Base-by-base conservation (phyloP, 257 asterid species). In the Linaria vulgaris region DNA sequence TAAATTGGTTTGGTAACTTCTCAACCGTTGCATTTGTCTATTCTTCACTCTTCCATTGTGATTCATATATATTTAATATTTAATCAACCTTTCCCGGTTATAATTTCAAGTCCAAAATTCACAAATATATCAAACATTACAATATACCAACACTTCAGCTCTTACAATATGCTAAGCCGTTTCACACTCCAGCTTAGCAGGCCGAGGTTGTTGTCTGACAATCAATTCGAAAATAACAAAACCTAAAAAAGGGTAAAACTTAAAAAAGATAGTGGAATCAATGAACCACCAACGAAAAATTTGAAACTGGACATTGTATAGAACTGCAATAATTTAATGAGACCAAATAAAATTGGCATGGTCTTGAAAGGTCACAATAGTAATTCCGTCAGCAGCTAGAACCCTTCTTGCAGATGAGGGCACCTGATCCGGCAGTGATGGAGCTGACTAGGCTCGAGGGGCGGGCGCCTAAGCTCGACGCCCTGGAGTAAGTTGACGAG, bases 161-260 rank as follows among this genome's bases (percentile, higher is more conserved):
- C 78, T 74, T 79, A 85, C 78, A 73, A 69, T 74, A 23, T 45
- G 39, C 54, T 59, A 52, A 72, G 75, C 82, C 77, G 73, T 72
- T n/a, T 56, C 54, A 58, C 74, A 79, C 51, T 39, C 61, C 49
- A 76, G 74, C 64, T 67, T 61, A 75, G 79, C 88, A 79, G 74
- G 86, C 83, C 76, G 68, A 88, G 87, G 96, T 85, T 88, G 90
- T 77, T 71, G 44, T 63, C 73, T 74, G 74, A 72, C 82, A 79
- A 74, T 59, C 63, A 37, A 70, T 66, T 63, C 74, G 76, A 79
- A 74, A 69, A 67, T 25, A 56, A 65, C 68, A 60, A 44, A 61
- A 57, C 44, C 61, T 57, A 62, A 13, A 4, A 43, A 46, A 37
- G 10, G n/a, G 1, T 46, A 51, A 65, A 17, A 57, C 31, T 16